Percentiles rank a stretch among this genome's conserved stretches.
These are phyloP conservation scores for Aspergillus sp. DNA, from an alignment of 2,329 filamentous ascomycete genomes.

Conservation along the genomic window DNA sequence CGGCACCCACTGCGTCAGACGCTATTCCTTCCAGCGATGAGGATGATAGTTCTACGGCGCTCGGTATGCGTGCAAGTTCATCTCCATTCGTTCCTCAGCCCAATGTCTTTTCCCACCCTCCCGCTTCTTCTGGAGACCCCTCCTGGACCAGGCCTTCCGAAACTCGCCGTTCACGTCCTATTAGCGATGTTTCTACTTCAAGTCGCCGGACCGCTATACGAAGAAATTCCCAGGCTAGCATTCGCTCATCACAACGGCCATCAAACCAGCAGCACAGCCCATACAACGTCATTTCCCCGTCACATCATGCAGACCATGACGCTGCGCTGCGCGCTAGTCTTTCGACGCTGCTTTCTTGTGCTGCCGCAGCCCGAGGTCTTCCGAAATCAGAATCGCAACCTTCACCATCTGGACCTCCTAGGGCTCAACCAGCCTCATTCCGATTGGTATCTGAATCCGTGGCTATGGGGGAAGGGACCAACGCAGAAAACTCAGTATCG, in stretches of 20 bases:
- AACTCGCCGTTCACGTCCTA: constrained; percentile 51
- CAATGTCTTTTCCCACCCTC: constrained; percentile 87
- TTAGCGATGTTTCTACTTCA: constrained; percentile 40
- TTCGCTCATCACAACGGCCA: constrained; percentile 34
- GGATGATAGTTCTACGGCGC: constrained; percentile 78
- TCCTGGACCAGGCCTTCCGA: constrained; percentile 41
- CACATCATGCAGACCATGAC: constrained; percentile 84
- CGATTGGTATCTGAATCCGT: constrained; percentile 62
- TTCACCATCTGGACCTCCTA: constrained; percentile 22
- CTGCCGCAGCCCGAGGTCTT: constrained; percentile 80
- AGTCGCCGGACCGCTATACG: constrained; percentile 35
- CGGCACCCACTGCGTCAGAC: constrained; percentile 29
- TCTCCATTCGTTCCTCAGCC: constrained; percentile 77
- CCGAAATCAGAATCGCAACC: constrained; percentile 57
- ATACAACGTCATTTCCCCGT: constrained; percentile 70
- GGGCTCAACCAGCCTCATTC: constrained; percentile 52
- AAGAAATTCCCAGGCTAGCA: constrained; percentile 39
- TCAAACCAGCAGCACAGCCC: constrained; percentile 52
- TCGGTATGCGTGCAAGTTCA: constrained; percentile 62
- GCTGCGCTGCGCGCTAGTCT: constrained; percentile 87
- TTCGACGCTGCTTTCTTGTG: constrained; percentile 94
- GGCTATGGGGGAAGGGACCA: constrained; percentile 48
- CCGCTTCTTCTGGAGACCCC: constrained; percentile 53
- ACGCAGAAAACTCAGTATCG: constrained; percentile 24
- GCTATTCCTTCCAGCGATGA: constrained; percentile 49